Evolutionary conservation across 2,329 filamentous ascomycete genomes (phyloP).

Genomic region (Acrocalymma vagum): DNA sequence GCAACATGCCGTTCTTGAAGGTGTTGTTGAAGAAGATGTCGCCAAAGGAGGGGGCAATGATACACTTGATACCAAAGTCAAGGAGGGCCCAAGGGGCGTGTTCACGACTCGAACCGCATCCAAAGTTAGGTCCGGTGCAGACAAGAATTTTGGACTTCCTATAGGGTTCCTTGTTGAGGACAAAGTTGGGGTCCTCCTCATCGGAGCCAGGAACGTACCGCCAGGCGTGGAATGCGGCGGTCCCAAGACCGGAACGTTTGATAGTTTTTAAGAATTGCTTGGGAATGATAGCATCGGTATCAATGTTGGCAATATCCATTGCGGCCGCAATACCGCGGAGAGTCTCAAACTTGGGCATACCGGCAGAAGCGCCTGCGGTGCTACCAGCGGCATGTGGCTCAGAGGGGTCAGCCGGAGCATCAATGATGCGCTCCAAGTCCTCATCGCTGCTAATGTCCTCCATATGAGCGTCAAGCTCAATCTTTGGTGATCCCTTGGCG

Average conservation of each 20-base stretch:
- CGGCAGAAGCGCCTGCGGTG: slow-evolving; percentile 60
- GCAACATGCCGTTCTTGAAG: slow-evolving; percentile 99
- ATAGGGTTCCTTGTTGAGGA: slow-evolving; percentile 92
- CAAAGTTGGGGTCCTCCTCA: slow-evolving; percentile 78
- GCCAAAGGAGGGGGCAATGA: slow-evolving; percentile 87
- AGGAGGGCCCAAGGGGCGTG: slow-evolving; percentile 97
- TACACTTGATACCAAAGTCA: slow-evolving; percentile 93
- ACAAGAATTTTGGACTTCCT: slow-evolving; percentile 87
- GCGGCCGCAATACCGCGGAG: slow-evolving; percentile 89
- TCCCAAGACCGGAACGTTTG: slow-evolving; percentile 92
- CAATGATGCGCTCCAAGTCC: slow-evolving; percentile 70
- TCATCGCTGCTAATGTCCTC: slow-evolving; percentile 68
- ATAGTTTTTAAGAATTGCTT: slow-evolving; percentile 99
- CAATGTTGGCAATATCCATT: slow-evolving; percentile 87
- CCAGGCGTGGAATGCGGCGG: slow-evolving; percentile 85
- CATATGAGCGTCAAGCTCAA: slow-evolving; percentile 66
- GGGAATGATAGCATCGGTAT: slow-evolving; percentile 99
- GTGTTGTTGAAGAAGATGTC: slow-evolving; percentile 99
- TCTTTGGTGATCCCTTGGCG: slow-evolving; percentile 61
- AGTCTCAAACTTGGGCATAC: slow-evolving; percentile 83
- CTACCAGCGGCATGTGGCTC: slow-evolving; percentile 71
- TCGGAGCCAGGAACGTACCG: slow-evolving; percentile 73
- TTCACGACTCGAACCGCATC: slow-evolving; percentile 90
- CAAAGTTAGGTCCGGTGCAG: slow-evolving; percentile 92
- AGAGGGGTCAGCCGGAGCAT: slow-evolving; percentile 66